Conservation (phyloP, 345 rosid species). For the Litchi chinensis region DNA sequence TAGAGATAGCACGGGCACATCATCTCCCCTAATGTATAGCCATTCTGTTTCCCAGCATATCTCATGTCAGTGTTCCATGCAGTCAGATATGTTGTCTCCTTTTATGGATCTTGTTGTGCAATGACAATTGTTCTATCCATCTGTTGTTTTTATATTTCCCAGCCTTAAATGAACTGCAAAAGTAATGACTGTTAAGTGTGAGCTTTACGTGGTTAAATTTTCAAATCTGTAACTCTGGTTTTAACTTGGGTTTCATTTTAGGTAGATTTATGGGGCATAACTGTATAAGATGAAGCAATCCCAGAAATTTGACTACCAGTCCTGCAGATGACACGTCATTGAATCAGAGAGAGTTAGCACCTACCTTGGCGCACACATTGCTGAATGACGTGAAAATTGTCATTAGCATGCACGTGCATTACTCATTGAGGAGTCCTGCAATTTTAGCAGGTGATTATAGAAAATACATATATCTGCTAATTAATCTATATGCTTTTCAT, state of each 20-base stretch:
- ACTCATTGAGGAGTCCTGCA: too few relatives aligned
- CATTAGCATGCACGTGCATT: too few relatives aligned
- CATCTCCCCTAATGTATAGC: conserved; percentile 10
- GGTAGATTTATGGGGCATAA: neutral
- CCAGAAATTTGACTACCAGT: neutral
- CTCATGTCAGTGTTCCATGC: neutral
- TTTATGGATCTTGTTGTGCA: conserved; percentile 1
- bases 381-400: too few relatives aligned
- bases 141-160: neutral
- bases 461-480: too few relatives aligned
- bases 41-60: neutral
- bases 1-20: conserved; percentile 1
- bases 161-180: neutral
- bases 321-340: too few relatives aligned
- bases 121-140: conserved; percentile 6
- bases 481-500: too few relatives aligned
- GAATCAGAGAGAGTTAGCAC: too few relatives aligned
- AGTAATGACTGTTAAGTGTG: neutral
- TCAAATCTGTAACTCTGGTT: neutral
- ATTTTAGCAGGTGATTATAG: too few relatives aligned
- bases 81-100: neutral
- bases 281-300: neutral
- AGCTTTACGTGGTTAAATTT: neutral
- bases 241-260: too few relatives aligned
- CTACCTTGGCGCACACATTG: too few relatives aligned